Percentiles rank a stretch among this genome's conserved stretches.
phyloP scores from a whole-genome alignment of 768 basidiomycete genomes.

The Agaricus blazei region DNA sequence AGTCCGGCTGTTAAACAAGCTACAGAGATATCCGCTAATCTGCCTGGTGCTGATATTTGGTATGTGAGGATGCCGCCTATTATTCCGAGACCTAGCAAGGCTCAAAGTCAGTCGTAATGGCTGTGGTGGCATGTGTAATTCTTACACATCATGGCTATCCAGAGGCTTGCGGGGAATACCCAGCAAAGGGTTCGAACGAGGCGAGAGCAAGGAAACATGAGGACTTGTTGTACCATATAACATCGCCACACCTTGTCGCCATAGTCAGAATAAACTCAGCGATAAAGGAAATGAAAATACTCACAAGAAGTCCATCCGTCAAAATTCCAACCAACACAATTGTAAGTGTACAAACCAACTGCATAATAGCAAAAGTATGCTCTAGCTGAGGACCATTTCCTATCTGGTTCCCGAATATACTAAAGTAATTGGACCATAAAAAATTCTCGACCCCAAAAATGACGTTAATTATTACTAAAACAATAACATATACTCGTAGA shows the following conservation, averaged over 20 bases:
- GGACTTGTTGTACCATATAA: conserved; percentile 1
- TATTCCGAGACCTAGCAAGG: background rate
- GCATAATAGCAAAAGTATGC: background rate
- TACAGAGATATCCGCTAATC: background rate
- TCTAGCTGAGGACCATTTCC: too few relatives aligned
- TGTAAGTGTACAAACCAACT: background rate
- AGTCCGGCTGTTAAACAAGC: background rate
- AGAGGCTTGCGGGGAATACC: background rate
- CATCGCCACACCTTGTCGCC: conserved; percentile 2
- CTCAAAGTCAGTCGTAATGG: background rate
- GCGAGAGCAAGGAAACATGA: background rate
- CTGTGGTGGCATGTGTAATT: too few relatives aligned
- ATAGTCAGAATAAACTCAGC: background rate
- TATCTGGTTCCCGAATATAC: background rate
- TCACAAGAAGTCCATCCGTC: conserved; percentile 3
- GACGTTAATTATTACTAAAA: background rate
- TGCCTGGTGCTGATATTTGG: background rate
- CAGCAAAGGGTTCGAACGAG: background rate
- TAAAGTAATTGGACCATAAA: conserved; percentile 2
- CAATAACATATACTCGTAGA: background rate
- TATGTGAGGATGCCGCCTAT: background rate
- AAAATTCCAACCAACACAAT: background rate
- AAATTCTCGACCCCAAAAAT: conserved; percentile 1
- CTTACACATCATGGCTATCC: conserved; percentile 1
- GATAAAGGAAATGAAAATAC: background rate